phyloP scores from a whole-genome alignment of 495 filamentous ascomycete genomes.

The Sordaria brevicollis region DNA sequence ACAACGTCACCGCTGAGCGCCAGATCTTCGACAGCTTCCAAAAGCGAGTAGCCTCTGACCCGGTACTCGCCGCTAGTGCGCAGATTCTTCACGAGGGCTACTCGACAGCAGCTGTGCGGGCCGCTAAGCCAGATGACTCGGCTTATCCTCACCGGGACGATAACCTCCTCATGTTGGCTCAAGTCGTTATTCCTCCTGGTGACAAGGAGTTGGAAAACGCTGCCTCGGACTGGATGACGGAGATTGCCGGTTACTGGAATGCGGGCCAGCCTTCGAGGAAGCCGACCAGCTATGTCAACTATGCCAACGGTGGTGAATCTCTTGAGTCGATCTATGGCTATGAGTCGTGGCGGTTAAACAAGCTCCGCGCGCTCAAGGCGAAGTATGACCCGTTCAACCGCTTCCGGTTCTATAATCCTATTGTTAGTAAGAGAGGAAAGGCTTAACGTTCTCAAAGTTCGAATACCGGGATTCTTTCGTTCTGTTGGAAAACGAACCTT shows the following conservation, averaged over 20 bases:
- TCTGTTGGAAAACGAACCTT: too few relatives aligned
- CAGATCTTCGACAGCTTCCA: slow-evolving; percentile 31
- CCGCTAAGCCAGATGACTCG: slow-evolving; percentile 18
- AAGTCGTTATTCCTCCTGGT: background rate
- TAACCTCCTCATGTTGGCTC: background rate
- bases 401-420: slow-evolving; percentile 45
- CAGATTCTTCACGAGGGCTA: slow-evolving; percentile 49
- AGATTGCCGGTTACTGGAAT: background rate
- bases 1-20: slow-evolving; percentile 34
- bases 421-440: background rate
- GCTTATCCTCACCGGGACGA: slow-evolving; percentile 33
- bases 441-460: too few relatives aligned
- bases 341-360: slow-evolving; percentile 36
- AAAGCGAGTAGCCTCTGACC: slow-evolving; percentile 5
- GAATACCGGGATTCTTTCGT: too few relatives aligned
- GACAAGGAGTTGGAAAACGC: background rate
- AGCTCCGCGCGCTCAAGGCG: slow-evolving; percentile 36
- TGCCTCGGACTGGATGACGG: background rate
- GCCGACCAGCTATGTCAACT: slow-evolving; percentile 47
- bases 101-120: slow-evolving; percentile 34
- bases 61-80: slow-evolving; percentile 21
- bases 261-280: background rate
- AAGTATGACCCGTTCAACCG: slow-evolving; percentile 44
- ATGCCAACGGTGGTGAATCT: slow-evolving; percentile 46
- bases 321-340: slow-evolving; percentile 36